Percentiles rank a stretch among this genome's conserved stretches.
Conservation (phyloP, 352 stramenopile species). For the Pythium phragmiticola region DNA sequence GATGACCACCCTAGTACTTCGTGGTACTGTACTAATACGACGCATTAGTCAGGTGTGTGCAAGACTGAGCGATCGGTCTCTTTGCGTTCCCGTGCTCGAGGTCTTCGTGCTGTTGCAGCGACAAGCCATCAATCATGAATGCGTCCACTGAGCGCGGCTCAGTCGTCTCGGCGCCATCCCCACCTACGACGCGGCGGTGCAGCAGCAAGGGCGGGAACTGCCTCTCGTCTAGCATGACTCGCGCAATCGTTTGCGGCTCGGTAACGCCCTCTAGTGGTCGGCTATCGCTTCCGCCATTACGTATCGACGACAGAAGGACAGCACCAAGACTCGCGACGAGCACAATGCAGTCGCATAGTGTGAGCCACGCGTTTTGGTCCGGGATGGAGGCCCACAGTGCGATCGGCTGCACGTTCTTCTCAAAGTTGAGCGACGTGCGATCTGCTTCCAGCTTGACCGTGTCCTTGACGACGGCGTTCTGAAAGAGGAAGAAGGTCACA, state of each 20-base stretch:
- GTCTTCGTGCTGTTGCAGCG: no score
- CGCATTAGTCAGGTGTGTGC: no score
- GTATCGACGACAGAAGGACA: not conserved
- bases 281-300: not conserved
- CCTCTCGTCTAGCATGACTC: constrained; percentile 16
- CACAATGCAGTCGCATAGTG: constrained; percentile 4
- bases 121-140: no score
- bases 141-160: no score
- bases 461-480: constrained; percentile 12
- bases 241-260: constrained; percentile 14
- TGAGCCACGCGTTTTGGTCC: constrained; percentile 14
- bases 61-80: no score
- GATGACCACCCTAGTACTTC: no score
- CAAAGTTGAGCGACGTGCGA: constrained; percentile 4
- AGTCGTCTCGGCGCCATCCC: not conserved
- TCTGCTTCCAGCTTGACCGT: not conserved
- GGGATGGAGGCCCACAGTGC: constrained; percentile 13
- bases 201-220: constrained; percentile 18
- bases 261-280: not conserved
- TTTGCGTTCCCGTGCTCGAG: no score
- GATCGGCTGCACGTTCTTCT: constrained; percentile 8
- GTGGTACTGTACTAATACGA: no score
- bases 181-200: not conserved
- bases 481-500: constrained; percentile 5
- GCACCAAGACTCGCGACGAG: not conserved